Evolutionary conservation across 2,329 filamentous ascomycete genomes (phyloP), one percentile per base, ranked within the genome.

Genomic region (Scleromitrula shiraiana): DNA sequence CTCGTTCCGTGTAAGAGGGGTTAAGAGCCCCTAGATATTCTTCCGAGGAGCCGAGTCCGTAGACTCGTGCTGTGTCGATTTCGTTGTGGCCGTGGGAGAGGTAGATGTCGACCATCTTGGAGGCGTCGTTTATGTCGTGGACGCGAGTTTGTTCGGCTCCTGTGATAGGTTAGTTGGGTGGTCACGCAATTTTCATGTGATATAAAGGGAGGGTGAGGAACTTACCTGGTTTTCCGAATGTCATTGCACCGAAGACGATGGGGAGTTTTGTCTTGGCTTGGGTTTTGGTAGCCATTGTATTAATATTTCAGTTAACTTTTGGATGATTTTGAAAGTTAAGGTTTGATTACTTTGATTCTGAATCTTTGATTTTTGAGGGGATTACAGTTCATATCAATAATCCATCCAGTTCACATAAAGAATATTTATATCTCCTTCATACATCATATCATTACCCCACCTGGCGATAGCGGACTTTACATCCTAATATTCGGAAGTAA

Each of bases 31-130:
- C 69, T 4, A 80, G 81, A 64, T 75, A 83, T 15, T 71, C 74
- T 62, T 88, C 84, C 44, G 85, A 81, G 42, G 75, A 70, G 41
- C 83, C 82, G 24, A 67, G 73, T 36, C 82, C 70, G 54, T 88
- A 88, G 3, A 73, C 63, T 12, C 82, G 74, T 0, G 83, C 82
- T 0, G 82, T 86, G 61, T 88, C 83, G 43, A 88, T 64, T 58
- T 88, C 83, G 58, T 77, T 75, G 66, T 85, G 81, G 15, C 82
- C 82, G 57, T 78, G 72, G 22, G 71, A 68, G 62, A 84, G 79
- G 61, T 87, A 78, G 52, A 78, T 71, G 62, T 85, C 78, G 29
- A 87, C 71, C 44, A 76, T 76, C 52, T 72, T 70, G 50, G 76
- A 78, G 63, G 74, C 80, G 23, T 80, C 77, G 39, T 77, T 40